Percentiles rank a stretch among this genome's conserved stretches.
These are phyloP conservation scores for Tricholoma sp. DNA, from an alignment of 768 basidiomycete species.

Conservation along the genomic window DNA sequence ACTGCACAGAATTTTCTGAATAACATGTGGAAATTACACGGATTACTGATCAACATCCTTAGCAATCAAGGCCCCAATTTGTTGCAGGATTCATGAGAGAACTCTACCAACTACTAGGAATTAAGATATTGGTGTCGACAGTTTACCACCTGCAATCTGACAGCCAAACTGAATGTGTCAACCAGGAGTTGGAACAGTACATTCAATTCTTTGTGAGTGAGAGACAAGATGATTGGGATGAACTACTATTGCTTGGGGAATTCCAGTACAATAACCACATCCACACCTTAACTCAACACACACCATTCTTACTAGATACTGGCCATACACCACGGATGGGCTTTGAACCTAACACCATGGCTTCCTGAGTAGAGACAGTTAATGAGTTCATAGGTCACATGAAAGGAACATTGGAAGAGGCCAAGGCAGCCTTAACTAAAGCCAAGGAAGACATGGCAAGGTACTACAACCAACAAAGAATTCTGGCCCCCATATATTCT, in stretches of 20 bases:
- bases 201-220: neutral
- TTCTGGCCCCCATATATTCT: neutral
- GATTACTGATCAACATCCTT: too few relatives aligned
- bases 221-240: neutral
- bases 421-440: neutral
- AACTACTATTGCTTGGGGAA: neutral
- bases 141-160: neutral
- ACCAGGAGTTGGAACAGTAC: constrained; percentile 1
- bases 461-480: too few relatives aligned
- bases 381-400: neutral
- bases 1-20: too few relatives aligned
- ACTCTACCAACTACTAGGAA: too few relatives aligned
- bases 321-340: too few relatives aligned
- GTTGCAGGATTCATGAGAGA: too few relatives aligned
- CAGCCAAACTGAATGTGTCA: neutral
- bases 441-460: neutral
- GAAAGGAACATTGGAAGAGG: neutral
- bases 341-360: neutral
- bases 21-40: too few relatives aligned
- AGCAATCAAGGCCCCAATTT: too few relatives aligned
- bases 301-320: neutral
- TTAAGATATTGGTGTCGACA: too few relatives aligned
- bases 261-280: too few relatives aligned
- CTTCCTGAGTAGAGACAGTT: too few relatives aligned
- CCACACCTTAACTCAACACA: neutral